Base-by-base conservation (phyloP, 208 protist species). In the Acanthamoeba castellanii region DNA sequence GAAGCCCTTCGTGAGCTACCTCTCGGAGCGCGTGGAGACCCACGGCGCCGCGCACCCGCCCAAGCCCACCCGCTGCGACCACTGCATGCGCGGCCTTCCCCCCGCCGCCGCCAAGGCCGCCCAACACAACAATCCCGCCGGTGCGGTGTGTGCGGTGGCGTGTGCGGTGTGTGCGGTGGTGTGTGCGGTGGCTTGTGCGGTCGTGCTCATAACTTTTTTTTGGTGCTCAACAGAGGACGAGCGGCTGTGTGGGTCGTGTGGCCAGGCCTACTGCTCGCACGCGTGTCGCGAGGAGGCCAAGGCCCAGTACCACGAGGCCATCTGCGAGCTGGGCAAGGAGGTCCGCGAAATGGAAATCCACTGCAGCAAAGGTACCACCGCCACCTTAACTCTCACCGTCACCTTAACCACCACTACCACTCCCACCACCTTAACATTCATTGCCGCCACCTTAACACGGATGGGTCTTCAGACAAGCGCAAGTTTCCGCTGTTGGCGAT, bases 1-100 rank as follows among this genome's bases (percentile, higher is more conserved):
- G 57, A 64, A 72, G 85, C 85, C 85, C 55, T 91, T 91, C 25
- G 52, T 91, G n/a, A 91, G 85, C 59, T 91, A 91, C 57, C 85
- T 50, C 30, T 42, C 42, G 13, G 85, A 91, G 34, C 85, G 85
- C 16, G 47, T 91, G n/a, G 52, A 34, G 32, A 42, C 57, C 30
- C 16, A 50, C 30, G 57, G 61, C 32, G 47, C 25, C 16, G 34
- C 57, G 7, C 42, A 55, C 5, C 14, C 81, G 22, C 61, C 61
- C 32, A 30, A 7, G 50, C 34, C 85, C 27, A 72, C 55, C 30
- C 85, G 85, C 22, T 91, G 85, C 85, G 61, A 64, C 25, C 85
- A 91, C 32, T 91, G 85, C 57, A 45, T 91, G 34, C 20, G 37
- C 55, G 30, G 57, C 61, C 61, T 91, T 7, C 55, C 85, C 5